Conservation (phyloP, 2,329 filamentous ascomycete species). For the Aspergillus caelatus region DNA sequence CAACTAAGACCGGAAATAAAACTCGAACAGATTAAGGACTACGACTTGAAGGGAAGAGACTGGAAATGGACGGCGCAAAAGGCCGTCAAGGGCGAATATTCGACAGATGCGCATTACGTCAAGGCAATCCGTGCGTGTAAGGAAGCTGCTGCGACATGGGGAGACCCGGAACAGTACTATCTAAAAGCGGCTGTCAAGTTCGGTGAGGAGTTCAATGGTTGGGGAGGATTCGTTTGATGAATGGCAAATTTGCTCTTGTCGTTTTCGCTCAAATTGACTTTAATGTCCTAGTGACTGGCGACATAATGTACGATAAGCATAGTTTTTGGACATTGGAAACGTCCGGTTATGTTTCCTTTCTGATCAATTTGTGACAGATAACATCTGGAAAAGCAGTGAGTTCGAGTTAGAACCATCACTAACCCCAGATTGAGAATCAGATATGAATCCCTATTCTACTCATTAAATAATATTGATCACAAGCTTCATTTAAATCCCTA, state of each 20-base stretch:
- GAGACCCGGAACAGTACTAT: conserved; percentile 48
- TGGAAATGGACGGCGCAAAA: conserved; percentile 78
- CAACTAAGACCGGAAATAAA: conserved; percentile 74
- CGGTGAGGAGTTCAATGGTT: conserved; percentile 60
- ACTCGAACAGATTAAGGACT: conserved; percentile 62
- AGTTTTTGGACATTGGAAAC: not conserved
- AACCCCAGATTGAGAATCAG: not conserved
- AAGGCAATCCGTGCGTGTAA: conserved; percentile 71
- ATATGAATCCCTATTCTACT: not conserved
- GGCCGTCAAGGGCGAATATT: conserved; percentile 68
- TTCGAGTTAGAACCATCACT: not conserved
- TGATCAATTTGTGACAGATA: not conserved
- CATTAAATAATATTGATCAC: not conserved
- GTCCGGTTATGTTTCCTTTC: not conserved
- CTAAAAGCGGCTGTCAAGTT: conserved; percentile 55
- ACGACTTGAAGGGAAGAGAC: conserved; percentile 64
- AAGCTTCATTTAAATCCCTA: not conserved
- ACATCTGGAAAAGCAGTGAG: not conserved
- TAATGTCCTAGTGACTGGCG: not conserved
- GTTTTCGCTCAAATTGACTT: not conserved
- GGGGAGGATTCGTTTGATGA: conserved; percentile 57
- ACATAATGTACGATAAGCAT: not conserved
- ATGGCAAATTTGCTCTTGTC: not conserved
- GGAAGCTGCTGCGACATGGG: conserved; percentile 44
- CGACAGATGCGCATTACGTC: conserved; percentile 79